phyloP scores from a whole-genome alignment of 1,284 basidiomycete genomes.

The Psilocybe mexicana region DNA sequence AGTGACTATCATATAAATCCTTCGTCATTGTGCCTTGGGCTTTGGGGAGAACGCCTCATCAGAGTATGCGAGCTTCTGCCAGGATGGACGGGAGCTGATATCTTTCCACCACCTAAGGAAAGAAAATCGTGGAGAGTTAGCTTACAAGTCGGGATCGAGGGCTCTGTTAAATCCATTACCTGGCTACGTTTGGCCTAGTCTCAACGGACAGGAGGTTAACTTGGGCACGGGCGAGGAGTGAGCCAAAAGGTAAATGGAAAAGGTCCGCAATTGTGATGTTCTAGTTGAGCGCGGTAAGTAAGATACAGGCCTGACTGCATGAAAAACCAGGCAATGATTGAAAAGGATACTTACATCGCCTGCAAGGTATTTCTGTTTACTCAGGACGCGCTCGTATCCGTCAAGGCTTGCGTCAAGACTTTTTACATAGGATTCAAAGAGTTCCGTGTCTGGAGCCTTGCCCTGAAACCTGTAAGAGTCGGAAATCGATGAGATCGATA shows the following conservation, averaged over 20 bases:
- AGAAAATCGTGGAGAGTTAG: background rate
- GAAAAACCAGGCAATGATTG: background rate
- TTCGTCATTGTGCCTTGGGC: too few species aligned
- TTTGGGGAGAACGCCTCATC: background rate
- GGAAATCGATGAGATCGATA: background rate
- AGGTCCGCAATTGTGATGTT: slow-evolving; percentile 37
- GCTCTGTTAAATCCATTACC: slow-evolving; percentile 18
- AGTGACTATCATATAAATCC: too few species aligned
- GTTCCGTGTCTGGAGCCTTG: slow-evolving; percentile 30
- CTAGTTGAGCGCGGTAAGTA: slow-evolving; percentile 14
- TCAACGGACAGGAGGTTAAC: slow-evolving; percentile 24
- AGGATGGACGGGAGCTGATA: slow-evolving; percentile 35
- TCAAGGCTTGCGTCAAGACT: slow-evolving; percentile 42
- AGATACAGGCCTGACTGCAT: too few species aligned
- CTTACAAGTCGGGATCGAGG: background rate
- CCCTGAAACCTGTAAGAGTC: slow-evolving; percentile 15
- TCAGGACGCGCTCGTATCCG: slow-evolving; percentile 52
- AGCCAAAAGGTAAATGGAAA: slow-evolving; percentile 35
- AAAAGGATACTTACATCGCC: slow-evolving; percentile 41
- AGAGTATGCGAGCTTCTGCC: slow-evolving; percentile 22
- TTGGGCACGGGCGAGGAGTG: slow-evolving; percentile 26
- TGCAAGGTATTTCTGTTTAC: slow-evolving; percentile 52
- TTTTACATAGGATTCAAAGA: slow-evolving; percentile 32
- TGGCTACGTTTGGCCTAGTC: slow-evolving; percentile 32
- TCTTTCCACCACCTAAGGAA: slow-evolving; percentile 38